Evolutionary conservation across 139 green algal genomes (phyloP).

Genomic region (Spirogloea muscicola): DNA sequence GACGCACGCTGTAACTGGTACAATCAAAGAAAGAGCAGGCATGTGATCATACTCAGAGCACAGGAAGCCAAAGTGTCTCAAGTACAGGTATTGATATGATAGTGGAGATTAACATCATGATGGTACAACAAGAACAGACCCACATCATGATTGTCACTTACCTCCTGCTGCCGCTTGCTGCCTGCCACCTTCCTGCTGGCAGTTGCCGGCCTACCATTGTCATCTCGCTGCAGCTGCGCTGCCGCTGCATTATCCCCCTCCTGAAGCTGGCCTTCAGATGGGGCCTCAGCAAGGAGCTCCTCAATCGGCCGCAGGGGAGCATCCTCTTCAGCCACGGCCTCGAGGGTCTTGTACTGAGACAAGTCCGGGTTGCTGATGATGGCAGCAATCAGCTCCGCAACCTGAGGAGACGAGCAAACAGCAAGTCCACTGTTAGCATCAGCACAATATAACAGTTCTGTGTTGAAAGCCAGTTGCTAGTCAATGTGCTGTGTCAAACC

Average conservation of each 20-base stretch:
- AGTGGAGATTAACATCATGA: too few relatives aligned
- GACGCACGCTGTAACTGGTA: too few relatives aligned
- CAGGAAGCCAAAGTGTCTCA: too few relatives aligned
- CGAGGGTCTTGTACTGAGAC: slow-evolving; percentile 80
- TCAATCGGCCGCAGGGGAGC: slow-evolving; percentile 32
- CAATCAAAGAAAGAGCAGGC: too few relatives aligned
- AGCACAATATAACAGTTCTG: too few relatives aligned
- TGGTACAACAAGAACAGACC: too few relatives aligned
- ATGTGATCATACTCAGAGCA: too few relatives aligned
- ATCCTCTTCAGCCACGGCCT: slow-evolving; percentile 72
- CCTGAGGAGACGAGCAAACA: slow-evolving; percentile 63
- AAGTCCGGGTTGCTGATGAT: slow-evolving; percentile 54
- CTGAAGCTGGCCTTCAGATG: not conserved
- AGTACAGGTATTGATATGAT: too few relatives aligned
- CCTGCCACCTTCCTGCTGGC: not conserved
- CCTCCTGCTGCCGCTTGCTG: not conserved
- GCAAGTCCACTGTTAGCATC: too few relatives aligned
- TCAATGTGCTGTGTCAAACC: too few relatives aligned
- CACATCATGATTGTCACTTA: too few relatives aligned
- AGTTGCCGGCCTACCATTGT: not conserved
- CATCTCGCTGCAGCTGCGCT: not conserved
- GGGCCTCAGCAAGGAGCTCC: slow-evolving; percentile 14
- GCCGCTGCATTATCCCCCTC: not conserved
- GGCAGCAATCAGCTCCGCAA: slow-evolving; percentile 78
- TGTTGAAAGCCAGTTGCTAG: too few relatives aligned